These are phyloP conservation scores for Beverwykella pulmonaria DNA, from an alignment of 495 filamentous ascomycete genomes.

Conservation along the genomic window DNA sequence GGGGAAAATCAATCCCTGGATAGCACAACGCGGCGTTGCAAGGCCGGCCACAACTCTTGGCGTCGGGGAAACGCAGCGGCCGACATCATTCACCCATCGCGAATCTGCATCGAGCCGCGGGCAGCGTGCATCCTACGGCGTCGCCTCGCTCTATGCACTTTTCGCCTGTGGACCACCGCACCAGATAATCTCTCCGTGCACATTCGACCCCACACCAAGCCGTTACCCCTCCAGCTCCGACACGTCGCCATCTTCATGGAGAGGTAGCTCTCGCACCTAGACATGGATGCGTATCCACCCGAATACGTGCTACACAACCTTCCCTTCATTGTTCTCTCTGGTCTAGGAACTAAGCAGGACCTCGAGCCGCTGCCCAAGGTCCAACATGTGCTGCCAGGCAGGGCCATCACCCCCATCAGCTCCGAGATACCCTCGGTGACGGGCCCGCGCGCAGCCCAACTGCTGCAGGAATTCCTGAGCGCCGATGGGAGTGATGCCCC, in stretches of 20 bases:
- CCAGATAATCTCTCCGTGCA: background rate
- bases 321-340: conserved; percentile 77
- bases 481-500: conserved; percentile 64
- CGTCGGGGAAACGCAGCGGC: background rate
- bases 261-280: conserved; percentile 22
- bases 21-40: no score
- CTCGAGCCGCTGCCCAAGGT: conserved; percentile 21
- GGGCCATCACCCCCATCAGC: conserved; percentile 56
- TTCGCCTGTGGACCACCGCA: background rate
- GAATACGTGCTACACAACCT: conserved; percentile 81
- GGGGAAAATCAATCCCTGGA: no score
- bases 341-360: conserved; percentile 55
- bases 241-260: conserved; percentile 17
- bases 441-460: conserved; percentile 62
- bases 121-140: background rate
- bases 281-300: conserved; percentile 85
- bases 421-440: conserved; percentile 70
- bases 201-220: background rate
- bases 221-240: background rate
- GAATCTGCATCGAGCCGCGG: background rate
- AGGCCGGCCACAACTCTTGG: background rate
- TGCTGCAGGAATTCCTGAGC: conserved; percentile 69
- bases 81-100: background rate
- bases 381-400: conserved; percentile 55
- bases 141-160: background rate